Evolutionary conservation across 139 green algal species (phyloP).

Genomic region (Pseudopediastrum boryanum): DNA sequence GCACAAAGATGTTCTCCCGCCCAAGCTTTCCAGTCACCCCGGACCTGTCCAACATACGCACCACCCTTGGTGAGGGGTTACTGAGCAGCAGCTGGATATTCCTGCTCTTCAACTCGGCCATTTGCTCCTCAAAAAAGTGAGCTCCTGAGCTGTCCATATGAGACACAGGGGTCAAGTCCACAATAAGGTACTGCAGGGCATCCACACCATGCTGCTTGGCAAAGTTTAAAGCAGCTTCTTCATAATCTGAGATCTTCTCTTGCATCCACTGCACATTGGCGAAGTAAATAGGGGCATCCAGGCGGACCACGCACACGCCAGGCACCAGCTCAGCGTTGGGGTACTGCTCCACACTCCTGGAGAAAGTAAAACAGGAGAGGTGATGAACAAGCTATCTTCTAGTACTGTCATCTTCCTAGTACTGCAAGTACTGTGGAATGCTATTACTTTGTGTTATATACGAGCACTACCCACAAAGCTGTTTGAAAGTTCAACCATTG

Average conservation of each 20-base stretch:
- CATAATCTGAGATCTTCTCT: constrained; percentile 45
- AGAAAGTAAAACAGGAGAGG: no score
- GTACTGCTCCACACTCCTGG: constrained; percentile 88
- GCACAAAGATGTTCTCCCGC: constrained; percentile 54
- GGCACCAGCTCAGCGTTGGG: constrained; percentile 55
- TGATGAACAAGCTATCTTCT: no score
- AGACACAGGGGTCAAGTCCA: constrained; percentile 81
- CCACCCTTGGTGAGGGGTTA: constrained; percentile 48
- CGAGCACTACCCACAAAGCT: no score
- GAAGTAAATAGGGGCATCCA: constrained; percentile 59
- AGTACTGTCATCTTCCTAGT: no score
- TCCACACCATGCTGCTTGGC: constrained; percentile 23
- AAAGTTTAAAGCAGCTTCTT: constrained; percentile 36
- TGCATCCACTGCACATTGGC: constrained; percentile 79
- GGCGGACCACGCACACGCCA: constrained; percentile 36
- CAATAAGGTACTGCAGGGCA: constrained; percentile 68
- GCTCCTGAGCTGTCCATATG: constrained; percentile 76
- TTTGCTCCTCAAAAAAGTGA: constrained; percentile 43
- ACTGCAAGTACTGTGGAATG: no score
- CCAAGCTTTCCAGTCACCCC: constrained; percentile 40
- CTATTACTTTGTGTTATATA: no score
- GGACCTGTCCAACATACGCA: constrained; percentile 41
- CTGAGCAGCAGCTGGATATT: constrained; percentile 45
- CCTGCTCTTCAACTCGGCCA: constrained; percentile 16
- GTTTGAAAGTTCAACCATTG: no score